Conservation (phyloP, 192 early-diverging fungal species). For the Blastocladiella britannica region DNA sequence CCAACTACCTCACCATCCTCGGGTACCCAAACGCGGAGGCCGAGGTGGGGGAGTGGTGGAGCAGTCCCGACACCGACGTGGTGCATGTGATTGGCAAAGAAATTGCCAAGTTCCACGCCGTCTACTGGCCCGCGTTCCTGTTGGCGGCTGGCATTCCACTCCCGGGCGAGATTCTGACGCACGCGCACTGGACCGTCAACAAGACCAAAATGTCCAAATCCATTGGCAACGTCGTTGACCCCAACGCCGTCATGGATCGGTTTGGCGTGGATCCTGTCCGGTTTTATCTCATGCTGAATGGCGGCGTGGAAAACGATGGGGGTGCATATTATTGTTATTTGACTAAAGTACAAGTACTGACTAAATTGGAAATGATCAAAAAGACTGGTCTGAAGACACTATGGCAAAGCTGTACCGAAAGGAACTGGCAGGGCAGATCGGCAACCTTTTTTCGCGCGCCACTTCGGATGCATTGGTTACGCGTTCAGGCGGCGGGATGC, state of each 20-base stretch:
- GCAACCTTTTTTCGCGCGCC: conserved; percentile 56
- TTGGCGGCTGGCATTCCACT: conserved; percentile 63
- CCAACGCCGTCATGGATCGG: conserved; percentile 36
- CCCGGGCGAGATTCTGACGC: conserved; percentile 63
- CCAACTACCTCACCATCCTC: conserved; percentile 71
- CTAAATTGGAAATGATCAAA: too few species aligned
- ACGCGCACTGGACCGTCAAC: conserved; percentile 84
- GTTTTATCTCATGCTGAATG: conserved; percentile 78
- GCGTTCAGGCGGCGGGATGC: conserved; percentile 13
- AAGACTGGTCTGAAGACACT: conserved; percentile 48
- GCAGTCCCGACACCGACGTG: conserved; percentile 55
- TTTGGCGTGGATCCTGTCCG: conserved; percentile 75
- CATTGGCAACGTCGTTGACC: conserved; percentile 78
- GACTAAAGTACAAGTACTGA: too few species aligned
- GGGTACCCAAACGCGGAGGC: conserved; percentile 40
- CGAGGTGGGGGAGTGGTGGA: conserved; percentile 8
- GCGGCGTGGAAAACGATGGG: conserved; percentile 65
- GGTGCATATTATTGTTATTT: too few species aligned
- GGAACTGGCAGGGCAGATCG: conserved; percentile 60
- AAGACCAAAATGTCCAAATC: conserved; percentile 92
- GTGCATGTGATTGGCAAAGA: conserved; percentile 88
- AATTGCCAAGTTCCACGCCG: conserved; percentile 87
- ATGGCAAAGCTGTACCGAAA: conserved; percentile 51
- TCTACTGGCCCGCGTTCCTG: conserved; percentile 93
- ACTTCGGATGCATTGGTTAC: conserved; percentile 18